These are phyloP conservation scores for Boletus semigastroideus DNA, from an alignment of 1,284 basidiomycete genomes.

Conservation along the genomic window DNA sequence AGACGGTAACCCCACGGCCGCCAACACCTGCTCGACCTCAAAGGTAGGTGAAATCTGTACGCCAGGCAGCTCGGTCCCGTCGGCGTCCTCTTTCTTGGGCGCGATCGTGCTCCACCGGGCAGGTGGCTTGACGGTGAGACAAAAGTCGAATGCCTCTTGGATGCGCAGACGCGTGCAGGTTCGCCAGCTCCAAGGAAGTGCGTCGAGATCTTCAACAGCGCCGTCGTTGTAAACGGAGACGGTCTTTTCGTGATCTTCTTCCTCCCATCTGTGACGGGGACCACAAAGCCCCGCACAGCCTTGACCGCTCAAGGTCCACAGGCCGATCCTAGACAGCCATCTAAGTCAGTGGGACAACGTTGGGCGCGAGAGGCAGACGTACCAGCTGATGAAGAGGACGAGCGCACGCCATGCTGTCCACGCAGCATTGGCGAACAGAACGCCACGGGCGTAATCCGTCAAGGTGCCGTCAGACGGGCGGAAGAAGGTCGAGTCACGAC, in stretches of 20 bases:
- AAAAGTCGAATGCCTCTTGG: conserved; percentile 79
- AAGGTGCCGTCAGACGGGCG: conserved; percentile 57
- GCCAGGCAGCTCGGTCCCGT: conserved; percentile 30
- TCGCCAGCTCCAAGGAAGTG: conserved; percentile 75
- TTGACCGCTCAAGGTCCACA: conserved; percentile 75
- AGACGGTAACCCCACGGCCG: conserved; percentile 62
- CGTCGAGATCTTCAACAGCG: conserved; percentile 45
- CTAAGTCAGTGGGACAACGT: neutral
- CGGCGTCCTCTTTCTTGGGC: conserved; percentile 37
- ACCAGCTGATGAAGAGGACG: conserved; percentile 68
- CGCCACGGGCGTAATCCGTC: conserved; percentile 68
- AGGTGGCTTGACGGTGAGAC: conserved; percentile 52
- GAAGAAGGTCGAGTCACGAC: conserved; percentile 75
- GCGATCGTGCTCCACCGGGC: conserved; percentile 31
- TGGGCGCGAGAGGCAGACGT: neutral
- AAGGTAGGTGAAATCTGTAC: conserved; percentile 36
- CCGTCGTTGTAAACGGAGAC: conserved; percentile 48
- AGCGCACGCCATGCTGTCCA: conserved; percentile 73
- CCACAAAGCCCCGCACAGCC: conserved; percentile 79
- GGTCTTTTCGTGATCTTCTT: conserved; percentile 65
- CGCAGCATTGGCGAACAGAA: conserved; percentile 72
- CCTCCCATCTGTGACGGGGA: conserved; percentile 78
- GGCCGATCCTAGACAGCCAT: conserved; percentile 51
- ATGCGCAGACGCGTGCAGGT: conserved; percentile 68
- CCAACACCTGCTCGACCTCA: conserved; percentile 67